A percentile compares a stretch with the other conserved stretches of the same genome.
These are phyloP conservation scores for Candida rishiriensis DNA, from an alignment of 805 yeast genomes.

Conservation along the genomic window DNA sequence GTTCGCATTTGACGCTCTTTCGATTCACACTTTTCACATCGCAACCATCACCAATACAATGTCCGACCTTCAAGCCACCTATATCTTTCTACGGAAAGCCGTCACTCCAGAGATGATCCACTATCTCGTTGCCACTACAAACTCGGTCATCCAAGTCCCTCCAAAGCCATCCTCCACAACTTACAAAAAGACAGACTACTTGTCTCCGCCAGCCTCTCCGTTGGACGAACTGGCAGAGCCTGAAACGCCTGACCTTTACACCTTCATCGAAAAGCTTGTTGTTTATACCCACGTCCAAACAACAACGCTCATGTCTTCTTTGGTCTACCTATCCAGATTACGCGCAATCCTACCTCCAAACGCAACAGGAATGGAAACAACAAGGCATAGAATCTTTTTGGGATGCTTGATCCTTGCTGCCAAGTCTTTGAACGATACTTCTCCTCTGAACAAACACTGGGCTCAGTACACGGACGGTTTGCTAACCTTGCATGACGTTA, in stretches of 20 bases:
- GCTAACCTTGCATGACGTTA: slow-evolving; percentile 71
- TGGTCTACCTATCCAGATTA: slow-evolving; percentile 76
- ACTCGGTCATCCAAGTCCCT: slow-evolving; percentile 47
- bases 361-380: slow-evolving; percentile 88
- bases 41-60: slow-evolving; percentile 14
- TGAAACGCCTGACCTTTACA: slow-evolving; percentile 42
- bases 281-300: slow-evolving; percentile 87
- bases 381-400: slow-evolving; percentile 87
- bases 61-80: slow-evolving; percentile 47
- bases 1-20: background rate
- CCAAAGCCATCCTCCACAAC: slow-evolving; percentile 12
- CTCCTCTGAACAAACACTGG: slow-evolving; percentile 97
- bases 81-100: slow-evolving; percentile 49
- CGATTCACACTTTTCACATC: background rate
- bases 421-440: slow-evolving; percentile 85
- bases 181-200: slow-evolving; percentile 25
- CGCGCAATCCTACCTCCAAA: slow-evolving; percentile 76
- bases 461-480: slow-evolving; percentile 87
- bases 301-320: slow-evolving; percentile 89
- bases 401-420: slow-evolving; percentile 92
- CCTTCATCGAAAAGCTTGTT: slow-evolving; percentile 70
- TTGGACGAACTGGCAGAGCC: slow-evolving; percentile 12
- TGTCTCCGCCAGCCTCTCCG: slow-evolving; percentile 40
- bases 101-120: slow-evolving; percentile 55
- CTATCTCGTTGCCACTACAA: slow-evolving; percentile 54